Conservation (phyloP, 495 filamentous ascomycete genomes). For the Cercophora samala region DNA sequence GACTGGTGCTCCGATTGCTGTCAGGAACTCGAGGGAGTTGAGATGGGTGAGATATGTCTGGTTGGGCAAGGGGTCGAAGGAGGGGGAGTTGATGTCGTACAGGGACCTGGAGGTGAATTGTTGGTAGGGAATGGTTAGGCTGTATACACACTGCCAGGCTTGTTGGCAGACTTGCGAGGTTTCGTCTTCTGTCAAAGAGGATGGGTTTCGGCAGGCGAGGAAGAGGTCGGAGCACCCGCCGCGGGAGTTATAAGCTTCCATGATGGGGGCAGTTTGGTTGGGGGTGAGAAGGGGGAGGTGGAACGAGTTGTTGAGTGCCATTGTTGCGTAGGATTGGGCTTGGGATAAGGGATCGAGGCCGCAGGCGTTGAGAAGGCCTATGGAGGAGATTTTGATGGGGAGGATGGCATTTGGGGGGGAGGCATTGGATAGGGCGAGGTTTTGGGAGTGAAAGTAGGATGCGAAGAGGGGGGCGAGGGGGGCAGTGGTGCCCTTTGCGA, state of each 20-base stretch:
- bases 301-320: constrained; percentile 75
- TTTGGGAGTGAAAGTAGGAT: constrained; percentile 52
- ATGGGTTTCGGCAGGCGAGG: neutral
- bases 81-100: constrained; percentile 59
- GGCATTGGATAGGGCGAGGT: constrained; percentile 50
- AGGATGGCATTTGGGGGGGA: constrained; percentile 46
- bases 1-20: constrained; percentile 60
- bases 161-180: neutral
- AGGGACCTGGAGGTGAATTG: constrained; percentile 43
- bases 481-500: constrained; percentile 63
- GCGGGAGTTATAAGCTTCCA: neutral
- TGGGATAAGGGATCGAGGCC: constrained; percentile 66
- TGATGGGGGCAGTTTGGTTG: constrained; percentile 29
- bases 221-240: neutral
- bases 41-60: constrained; percentile 61
- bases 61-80: constrained; percentile 61
- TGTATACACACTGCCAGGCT: neutral
- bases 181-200: neutral
- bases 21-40: constrained; percentile 59
- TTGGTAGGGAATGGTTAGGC: constrained; percentile 40
- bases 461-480: constrained; percentile 63
- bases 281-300: constrained; percentile 58
- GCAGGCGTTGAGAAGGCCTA: constrained; percentile 70
- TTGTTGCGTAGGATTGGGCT: constrained; percentile 60
- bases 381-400: constrained; percentile 54